These are phyloP conservation scores for Brassica hybrid DNA, from an alignment of 441 rosid genomes.

Conservation along the genomic window DNA sequence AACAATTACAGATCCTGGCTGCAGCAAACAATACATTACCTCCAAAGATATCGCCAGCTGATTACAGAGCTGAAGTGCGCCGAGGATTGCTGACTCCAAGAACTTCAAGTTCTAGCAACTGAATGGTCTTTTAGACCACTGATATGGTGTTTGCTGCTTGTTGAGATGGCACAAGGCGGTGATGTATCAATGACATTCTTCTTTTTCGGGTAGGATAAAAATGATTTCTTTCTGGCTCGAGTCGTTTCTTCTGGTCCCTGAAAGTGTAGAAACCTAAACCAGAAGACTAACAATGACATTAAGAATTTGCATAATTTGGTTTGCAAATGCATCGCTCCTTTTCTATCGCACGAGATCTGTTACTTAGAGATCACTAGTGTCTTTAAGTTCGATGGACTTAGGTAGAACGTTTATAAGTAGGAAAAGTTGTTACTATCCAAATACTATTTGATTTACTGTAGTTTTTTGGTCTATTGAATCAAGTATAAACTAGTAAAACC, in stretches of 20 bases:
- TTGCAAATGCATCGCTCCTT: constrained; percentile 3
- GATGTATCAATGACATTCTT: constrained; percentile 3
- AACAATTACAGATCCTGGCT: constrained; percentile 37
- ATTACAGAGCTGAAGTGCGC: constrained; percentile 34
- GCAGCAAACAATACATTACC: constrained; percentile 36
- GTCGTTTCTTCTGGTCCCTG: constrained; percentile 34
- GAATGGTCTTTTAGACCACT: constrained; percentile 17
- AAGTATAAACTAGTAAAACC: background rate
- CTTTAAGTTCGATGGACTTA: constrained; percentile 1
- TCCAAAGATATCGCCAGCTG: constrained; percentile 14
- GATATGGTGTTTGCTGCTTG: constrained; percentile 29
- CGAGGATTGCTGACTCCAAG: constrained; percentile 37
- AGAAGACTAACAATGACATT: constrained; percentile 28
- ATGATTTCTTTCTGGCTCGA: background rate
- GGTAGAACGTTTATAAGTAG: background rate
- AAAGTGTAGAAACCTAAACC: constrained; percentile 36
- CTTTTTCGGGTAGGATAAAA: constrained; percentile 16
- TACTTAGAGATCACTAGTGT: background rate
- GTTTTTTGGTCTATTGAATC: background rate
- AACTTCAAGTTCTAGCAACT: constrained; percentile 24
- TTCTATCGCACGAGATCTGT: background rate
- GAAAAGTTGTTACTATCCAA: background rate
- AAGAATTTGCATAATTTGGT: constrained; percentile 13
- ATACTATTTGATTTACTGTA: background rate
- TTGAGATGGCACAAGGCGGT: constrained; percentile 23